phyloP scores from a whole-genome alignment of 345 rosid species.

The Euphorbia tirucalli region DNA sequence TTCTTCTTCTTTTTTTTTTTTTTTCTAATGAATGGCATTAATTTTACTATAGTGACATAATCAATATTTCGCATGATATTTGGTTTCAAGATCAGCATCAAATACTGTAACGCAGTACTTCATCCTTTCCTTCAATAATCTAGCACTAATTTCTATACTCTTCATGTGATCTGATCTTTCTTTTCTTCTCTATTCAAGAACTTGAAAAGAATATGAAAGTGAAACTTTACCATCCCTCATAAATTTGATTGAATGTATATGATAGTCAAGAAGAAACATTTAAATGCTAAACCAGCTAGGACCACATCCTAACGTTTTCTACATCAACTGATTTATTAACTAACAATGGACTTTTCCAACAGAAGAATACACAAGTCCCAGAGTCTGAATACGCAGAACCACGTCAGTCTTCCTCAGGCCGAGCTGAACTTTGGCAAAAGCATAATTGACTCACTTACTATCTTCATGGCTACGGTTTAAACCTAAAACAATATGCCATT shows the following conservation, averaged over 20 bases:
- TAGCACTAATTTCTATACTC: not conserved
- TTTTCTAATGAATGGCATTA: too few relatives aligned
- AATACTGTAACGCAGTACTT: not conserved
- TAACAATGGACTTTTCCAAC: not conserved
- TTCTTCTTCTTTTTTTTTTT: too few relatives aligned
- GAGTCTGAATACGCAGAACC: not conserved
- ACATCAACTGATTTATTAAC: not conserved
- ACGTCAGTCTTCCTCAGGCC: too few relatives aligned
- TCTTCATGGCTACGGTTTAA: too few relatives aligned
- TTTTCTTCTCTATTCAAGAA: not conserved
- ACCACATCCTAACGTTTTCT: not conserved
- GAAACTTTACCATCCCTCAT: not conserved
- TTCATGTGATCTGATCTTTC: not conserved
- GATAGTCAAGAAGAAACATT: not conserved
- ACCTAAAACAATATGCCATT: too few relatives aligned
- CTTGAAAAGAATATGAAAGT: not conserved
- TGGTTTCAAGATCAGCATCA: not conserved
- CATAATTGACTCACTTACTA: too few relatives aligned
- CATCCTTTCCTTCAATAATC: not conserved
- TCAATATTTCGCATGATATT: not conserved
- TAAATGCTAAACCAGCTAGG: not conserved
- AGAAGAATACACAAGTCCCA: not conserved
- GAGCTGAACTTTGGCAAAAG: too few relatives aligned
- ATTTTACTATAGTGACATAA: not conserved
- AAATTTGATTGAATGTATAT: not conserved